phyloP scores from a whole-genome alignment of 1,284 basidiomycete species.

The Earliella scabrosa region DNA sequence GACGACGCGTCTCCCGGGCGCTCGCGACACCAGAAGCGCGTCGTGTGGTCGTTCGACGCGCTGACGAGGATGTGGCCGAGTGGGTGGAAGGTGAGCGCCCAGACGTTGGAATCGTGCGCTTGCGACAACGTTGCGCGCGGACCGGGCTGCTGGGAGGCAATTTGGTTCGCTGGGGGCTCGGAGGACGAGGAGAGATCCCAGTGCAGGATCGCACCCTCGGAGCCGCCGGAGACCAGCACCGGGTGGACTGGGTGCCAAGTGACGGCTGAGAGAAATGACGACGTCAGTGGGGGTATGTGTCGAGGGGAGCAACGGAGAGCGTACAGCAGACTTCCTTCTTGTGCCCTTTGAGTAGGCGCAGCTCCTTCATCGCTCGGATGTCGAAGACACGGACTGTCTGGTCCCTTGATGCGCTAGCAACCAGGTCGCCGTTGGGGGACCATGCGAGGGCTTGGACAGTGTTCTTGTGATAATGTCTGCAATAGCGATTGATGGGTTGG shows the following conservation, averaged over 20 bases:
- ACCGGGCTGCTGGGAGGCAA: constrained; percentile 41
- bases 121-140: constrained; percentile 86
- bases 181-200: constrained; percentile 77
- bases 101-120: constrained; percentile 97
- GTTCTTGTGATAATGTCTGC: constrained; percentile 95
- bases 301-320: neutral
- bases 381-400: constrained; percentile 97
- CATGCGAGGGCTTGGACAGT: constrained; percentile 93
- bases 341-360: constrained; percentile 90
- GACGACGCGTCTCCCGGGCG: constrained; percentile 75
- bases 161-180: constrained; percentile 32
- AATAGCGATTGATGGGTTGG: too few species aligned
- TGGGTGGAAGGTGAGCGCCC: constrained; percentile 95
- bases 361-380: constrained; percentile 96
- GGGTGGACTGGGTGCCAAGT: constrained; percentile 97
- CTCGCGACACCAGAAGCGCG: constrained; percentile 95
- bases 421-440: constrained; percentile 91
- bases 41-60: constrained; percentile 96
- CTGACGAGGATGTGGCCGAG: constrained; percentile 93
- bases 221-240: constrained; percentile 91
- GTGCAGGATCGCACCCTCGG: constrained; percentile 91
- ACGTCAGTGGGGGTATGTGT: neutral
- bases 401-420: constrained; percentile 94
- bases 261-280: constrained; percentile 56
- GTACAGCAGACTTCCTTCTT: constrained; percentile 97